Evolutionary conservation across 1,284 basidiomycete species (phyloP).

Genomic region (Sanghuangporus baumii): DNA sequence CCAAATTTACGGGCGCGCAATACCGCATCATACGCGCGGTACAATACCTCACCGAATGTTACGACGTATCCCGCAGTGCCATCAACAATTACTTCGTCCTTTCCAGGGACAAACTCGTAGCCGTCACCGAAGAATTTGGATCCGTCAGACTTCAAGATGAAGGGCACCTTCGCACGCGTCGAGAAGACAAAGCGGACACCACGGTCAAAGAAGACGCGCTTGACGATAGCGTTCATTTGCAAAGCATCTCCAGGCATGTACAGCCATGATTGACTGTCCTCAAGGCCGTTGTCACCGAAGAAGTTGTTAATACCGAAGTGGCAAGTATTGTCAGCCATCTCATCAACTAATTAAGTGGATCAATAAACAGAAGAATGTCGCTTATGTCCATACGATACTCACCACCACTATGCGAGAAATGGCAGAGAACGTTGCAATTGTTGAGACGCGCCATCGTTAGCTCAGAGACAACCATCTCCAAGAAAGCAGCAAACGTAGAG

Average conservation of each 20-base stretch:
- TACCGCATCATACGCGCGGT: conserved; percentile 77
- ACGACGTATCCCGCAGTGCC: conserved; percentile 74
- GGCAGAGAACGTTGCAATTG: conserved; percentile 77
- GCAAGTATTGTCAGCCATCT: conserved; percentile 84
- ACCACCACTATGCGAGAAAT: conserved; percentile 86
- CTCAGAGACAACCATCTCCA: conserved; percentile 85
- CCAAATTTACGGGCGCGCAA: conserved; percentile 64
- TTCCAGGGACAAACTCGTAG: conserved; percentile 77
- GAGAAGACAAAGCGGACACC: conserved; percentile 82
- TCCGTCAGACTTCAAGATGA: conserved; percentile 74
- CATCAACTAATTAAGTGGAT: conserved; percentile 44
- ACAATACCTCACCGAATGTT: conserved; percentile 77
- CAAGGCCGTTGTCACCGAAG: conserved; percentile 81
- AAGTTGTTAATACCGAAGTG: conserved; percentile 80
- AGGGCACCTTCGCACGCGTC: conserved; percentile 81
- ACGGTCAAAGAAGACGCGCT: conserved; percentile 74
- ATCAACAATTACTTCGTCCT: conserved; percentile 70
- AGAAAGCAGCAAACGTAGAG: conserved; percentile 84
- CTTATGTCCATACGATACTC: conserved; percentile 20
- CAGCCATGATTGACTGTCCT: conserved; percentile 69
- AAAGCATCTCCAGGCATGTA: conserved; percentile 82
- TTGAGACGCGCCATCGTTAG: conserved; percentile 87
- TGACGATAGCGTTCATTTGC: conserved; percentile 75
- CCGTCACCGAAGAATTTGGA: conserved; percentile 61
- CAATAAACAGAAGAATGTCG: background rate